phyloP scores from a whole-genome alignment of 352 stramenopile genomes.

The Phytopythium cucurbitacearum region DNA sequence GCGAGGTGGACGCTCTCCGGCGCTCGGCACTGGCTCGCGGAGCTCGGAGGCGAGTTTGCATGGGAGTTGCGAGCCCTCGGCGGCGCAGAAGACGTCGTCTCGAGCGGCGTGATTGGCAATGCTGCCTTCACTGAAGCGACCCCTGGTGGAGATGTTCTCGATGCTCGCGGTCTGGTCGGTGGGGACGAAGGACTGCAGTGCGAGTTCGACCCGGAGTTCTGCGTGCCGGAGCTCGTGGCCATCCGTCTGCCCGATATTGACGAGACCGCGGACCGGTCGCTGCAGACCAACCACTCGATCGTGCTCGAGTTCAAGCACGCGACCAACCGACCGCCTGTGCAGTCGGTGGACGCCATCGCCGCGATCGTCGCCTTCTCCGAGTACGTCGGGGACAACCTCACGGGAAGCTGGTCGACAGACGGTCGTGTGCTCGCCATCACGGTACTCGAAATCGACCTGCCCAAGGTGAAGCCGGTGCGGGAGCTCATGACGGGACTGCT shows the following conservation, averaged over 20 bases:
- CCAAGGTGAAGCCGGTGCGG: conserved; percentile 25
- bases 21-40: no score
- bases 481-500: conserved; percentile 45
- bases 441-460: conserved; percentile 30
- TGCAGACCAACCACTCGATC: conserved; percentile 40
- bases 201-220: conserved; percentile 51
- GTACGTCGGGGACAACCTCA: conserved; percentile 52
- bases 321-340: conserved; percentile 40
- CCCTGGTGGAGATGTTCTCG: background rate
- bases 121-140: background rate
- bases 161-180: background rate
- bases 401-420: conserved; percentile 31
- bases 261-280: conserved; percentile 1
- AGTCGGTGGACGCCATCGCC: conserved; percentile 29
- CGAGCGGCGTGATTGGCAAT: no score
- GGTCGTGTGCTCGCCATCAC: conserved; percentile 33
- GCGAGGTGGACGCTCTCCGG: no score
- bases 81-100: no score
- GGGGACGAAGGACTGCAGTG: conserved; percentile 24
- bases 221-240: conserved; percentile 37
- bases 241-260: conserved; percentile 47
- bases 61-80: no score
- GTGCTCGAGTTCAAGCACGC: conserved; percentile 46
- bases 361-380: conserved; percentile 41
- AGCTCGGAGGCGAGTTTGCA: no score